Base-by-base conservation (phyloP, 2,329 filamentous ascomycete genomes). In the Boeremia exigua region DNA sequence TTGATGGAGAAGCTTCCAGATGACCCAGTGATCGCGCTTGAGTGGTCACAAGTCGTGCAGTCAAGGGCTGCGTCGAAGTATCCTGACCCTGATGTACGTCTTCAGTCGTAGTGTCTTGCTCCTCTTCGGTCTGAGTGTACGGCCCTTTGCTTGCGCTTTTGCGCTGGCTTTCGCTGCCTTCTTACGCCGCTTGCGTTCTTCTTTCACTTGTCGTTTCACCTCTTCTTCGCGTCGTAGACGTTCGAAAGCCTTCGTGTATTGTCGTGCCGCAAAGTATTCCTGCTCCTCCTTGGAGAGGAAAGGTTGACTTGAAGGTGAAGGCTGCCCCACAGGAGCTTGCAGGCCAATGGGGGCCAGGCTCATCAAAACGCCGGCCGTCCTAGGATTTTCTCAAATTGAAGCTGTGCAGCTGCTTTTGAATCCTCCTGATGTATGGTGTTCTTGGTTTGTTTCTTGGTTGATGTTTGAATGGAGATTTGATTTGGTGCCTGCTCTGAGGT, bases 271-370 rank as follows among this genome's bases (percentile, higher is more conserved):
- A 17, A 45, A 25, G 23, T 28, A 37, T 3, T 34, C 30, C n/a
- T 51, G 42, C 19, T 56, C 53, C 27, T 51, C 42, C n/a, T 47
- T 45, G 30, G 53, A 42, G n/a, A 51, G 11, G 19, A 46, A 47
- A 14, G 19, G 6, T 2, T 12, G 36, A 43, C n/a, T 12, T 6
- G 34, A 32, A 9, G 23, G n/a, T 5, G n/a, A 4, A 6, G 39
- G 15, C 19, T 36, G 33, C 25, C 45, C 51, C 19, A 32, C 45
- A 25, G 46, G 23, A 12, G 46, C 29, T 29, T 45, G 40, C 15
- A 51, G 38, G 17, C 47, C 42, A 33, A 56, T 38, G 17, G 29
- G 37, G 32, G 53, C 34, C 17, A 56, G 8, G 37, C 53, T 56
- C 47, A 51, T 56, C 27, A 49, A 38, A 27, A 39, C 11, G 46